Evolutionary conservation across 2,329 filamentous ascomycete species (phyloP).

Genomic region (Blumeria hordei): DNA sequence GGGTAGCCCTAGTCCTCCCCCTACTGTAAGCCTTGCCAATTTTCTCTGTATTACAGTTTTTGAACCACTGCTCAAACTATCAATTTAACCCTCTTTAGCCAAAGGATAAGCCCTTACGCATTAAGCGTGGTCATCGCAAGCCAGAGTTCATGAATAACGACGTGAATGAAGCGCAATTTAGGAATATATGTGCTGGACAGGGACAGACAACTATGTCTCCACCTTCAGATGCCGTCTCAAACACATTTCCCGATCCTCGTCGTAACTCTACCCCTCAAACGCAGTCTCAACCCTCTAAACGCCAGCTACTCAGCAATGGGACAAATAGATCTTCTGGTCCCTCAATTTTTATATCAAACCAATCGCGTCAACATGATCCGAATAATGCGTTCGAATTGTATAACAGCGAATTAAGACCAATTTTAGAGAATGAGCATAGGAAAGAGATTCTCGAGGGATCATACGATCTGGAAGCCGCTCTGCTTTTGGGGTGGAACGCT

Average conservation of each 20-base stretch:
- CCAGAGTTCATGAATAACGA: conserved; percentile 19
- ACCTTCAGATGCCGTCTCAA: conserved; percentile 28
- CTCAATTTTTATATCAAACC: not conserved
- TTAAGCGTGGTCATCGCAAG: conserved; percentile 48
- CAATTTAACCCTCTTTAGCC: conserved; percentile 24
- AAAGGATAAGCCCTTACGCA: conserved; percentile 53
- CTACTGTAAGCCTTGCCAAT: conserved; percentile 32
- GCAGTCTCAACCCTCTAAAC: conserved; percentile 5
- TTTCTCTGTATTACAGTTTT: conserved; percentile 1
- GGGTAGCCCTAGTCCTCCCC: conserved; percentile 55
- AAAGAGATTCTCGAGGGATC: conserved; percentile 10
- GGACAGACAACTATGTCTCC: conserved; percentile 23
- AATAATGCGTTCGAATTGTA: conserved; percentile 13
- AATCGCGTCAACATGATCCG: not conserved
- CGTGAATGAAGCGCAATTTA: conserved; percentile 17
- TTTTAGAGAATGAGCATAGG: conserved; percentile 8
- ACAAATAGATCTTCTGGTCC: conserved; percentile 2
- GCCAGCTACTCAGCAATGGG: conserved; percentile 16
- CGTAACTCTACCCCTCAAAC: conserved; percentile 13
- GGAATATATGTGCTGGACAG: conserved; percentile 23
- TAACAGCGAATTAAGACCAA: conserved; percentile 10
- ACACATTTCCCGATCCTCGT: conserved; percentile 19
- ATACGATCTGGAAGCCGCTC: conserved; percentile 11
- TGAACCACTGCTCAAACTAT: conserved; percentile 3
- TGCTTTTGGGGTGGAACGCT: conserved; percentile 12